Base-by-base conservation (phyloP, 495 filamentous ascomycete genomes). In the Daldinia caldariorum region DNA sequence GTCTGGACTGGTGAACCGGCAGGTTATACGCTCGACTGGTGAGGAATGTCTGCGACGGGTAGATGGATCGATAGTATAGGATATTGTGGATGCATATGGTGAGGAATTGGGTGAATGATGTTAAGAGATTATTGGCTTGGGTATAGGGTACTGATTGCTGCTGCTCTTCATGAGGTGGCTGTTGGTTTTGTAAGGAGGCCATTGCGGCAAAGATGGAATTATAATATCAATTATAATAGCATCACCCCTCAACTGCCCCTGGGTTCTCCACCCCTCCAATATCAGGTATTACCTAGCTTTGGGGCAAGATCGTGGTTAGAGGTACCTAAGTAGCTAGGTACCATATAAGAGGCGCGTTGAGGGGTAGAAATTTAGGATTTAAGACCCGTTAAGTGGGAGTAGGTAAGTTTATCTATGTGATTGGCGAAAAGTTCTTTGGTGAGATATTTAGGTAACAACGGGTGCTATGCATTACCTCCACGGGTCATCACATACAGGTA, bases 21-120 rank as follows among this genome's bases (percentile, higher is more conserved):
- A 92, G 90, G 79, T 97, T 95, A 85, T 94, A 97, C 70, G 90
- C 92, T 66, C 90, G 89, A 18, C 90, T 89, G 38, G 89, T 86
- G 62, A 96, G 85, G 81, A 98, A 98, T 51, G 93, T 91, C 26
- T 85, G 78, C 57, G 82, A 79, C 0, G 94, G 94, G 78, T 99
- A 99, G 77, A 98, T 88, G 66, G 79, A 77, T 63, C 95, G 91
- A 68, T 94, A 88, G 81, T 92, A 96, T 67, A 99, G 89, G 76
- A 98, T 92, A 72, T 94, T 95, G 83, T 99, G 95, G 76, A 94
- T 91, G 69, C 92, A 89, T 45, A 95, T 89, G 61, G 88, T 92
- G 50, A 99, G 89, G 82, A 98, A 97, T 77, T 88, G 83, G 70
- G 84, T 81, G 78, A 94, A 90, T 34, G 87, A 84, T 37, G 79